phyloP scores from a whole-genome alignment of 805 yeast species.

The Wickerhamomyces ciferrii region DNA sequence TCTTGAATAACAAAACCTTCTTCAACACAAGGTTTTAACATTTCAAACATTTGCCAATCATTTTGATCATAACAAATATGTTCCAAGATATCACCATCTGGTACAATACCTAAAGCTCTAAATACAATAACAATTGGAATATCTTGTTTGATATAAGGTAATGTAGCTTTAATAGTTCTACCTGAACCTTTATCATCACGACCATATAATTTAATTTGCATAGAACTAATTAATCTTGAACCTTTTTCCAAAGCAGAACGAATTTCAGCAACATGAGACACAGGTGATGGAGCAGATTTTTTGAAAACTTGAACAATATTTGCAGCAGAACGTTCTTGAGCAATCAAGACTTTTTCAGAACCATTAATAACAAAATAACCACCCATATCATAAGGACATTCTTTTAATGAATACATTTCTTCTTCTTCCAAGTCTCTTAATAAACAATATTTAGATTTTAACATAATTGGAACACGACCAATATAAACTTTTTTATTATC shows the following conservation, averaged over 20 bases:
- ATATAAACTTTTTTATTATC: slow-evolving; percentile 80
- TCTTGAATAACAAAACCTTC: slow-evolving; percentile 98
- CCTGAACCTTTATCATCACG: slow-evolving; percentile 72
- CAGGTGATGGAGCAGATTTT: slow-evolving; percentile 95
- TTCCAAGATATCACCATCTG: slow-evolving; percentile 97
- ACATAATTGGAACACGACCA: slow-evolving; percentile 98
- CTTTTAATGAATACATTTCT: slow-evolving; percentile 92
- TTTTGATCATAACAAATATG: slow-evolving; percentile 96
- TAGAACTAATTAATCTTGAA: slow-evolving; percentile 85
- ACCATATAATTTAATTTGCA: slow-evolving; percentile 90
- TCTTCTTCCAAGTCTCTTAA: slow-evolving; percentile 85
- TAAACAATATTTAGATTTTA: slow-evolving; percentile 93
- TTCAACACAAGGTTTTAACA: slow-evolving; percentile 98
- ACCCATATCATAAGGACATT: slow-evolving; percentile 99
- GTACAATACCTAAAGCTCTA: slow-evolving; percentile 97
- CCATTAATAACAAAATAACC: slow-evolving; percentile 98
- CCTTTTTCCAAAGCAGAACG: slow-evolving; percentile 97
- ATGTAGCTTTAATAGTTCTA: slow-evolving; percentile 88
- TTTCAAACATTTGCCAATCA: slow-evolving; percentile 99
- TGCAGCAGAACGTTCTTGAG: slow-evolving; percentile 98
- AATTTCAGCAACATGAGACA: slow-evolving; percentile 93
- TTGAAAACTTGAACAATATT: slow-evolving; percentile 98
- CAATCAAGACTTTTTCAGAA: slow-evolving; percentile 95
- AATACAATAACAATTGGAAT: slow-evolving; percentile 96
- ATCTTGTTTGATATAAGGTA: slow-evolving; percentile 95